A percentile compares a stretch with the other conserved stretches of the same genome.
These are phyloP conservation scores for Xerocomus amazonicus DNA, from an alignment of 1,284 basidiomycete species.

Conservation along the genomic window DNA sequence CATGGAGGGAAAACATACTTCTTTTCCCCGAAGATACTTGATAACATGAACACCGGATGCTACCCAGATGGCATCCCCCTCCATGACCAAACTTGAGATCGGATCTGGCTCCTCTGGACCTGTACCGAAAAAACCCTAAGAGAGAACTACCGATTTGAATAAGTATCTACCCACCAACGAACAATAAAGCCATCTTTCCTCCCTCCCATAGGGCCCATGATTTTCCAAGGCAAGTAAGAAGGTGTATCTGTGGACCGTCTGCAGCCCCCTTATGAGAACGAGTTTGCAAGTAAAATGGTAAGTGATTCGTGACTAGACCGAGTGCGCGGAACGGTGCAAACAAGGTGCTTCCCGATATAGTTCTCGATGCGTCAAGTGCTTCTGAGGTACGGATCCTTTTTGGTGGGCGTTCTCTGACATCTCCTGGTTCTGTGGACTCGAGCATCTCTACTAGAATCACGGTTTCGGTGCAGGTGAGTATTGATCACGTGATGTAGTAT, in stretches of 20 bases:
- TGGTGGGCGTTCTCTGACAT: slow-evolving; percentile 18
- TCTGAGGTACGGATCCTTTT: slow-evolving; percentile 20
- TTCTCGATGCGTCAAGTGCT: slow-evolving; percentile 5
- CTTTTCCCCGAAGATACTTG: slow-evolving; percentile 85
- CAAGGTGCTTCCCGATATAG: slow-evolving; percentile 45
- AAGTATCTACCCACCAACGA: slow-evolving; percentile 69
- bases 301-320: slow-evolving; percentile 87
- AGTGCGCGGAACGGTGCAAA: slow-evolving; percentile 96
- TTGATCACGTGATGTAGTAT: not conserved
- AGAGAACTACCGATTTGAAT: not conserved
- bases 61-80: slow-evolving; percentile 85
- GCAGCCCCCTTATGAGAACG: slow-evolving; percentile 85
- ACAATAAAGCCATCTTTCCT: slow-evolving; percentile 86
- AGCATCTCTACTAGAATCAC: slow-evolving; percentile 13
- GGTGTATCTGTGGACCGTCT: slow-evolving; percentile 75
- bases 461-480: not conserved
- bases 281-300: slow-evolving; percentile 87
- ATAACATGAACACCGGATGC: slow-evolving; percentile 68
- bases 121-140: slow-evolving; percentile 32
- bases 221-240: slow-evolving; percentile 86
- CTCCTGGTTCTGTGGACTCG: slow-evolving; percentile 12
- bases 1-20: slow-evolving; percentile 46
- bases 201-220: slow-evolving; percentile 98
- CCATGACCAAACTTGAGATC: slow-evolving; percentile 78
- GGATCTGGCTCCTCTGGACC: slow-evolving; percentile 74